phyloP scores from a whole-genome alignment of 352 stramenopile genomes.

The Globisporangium spiculum region DNA sequence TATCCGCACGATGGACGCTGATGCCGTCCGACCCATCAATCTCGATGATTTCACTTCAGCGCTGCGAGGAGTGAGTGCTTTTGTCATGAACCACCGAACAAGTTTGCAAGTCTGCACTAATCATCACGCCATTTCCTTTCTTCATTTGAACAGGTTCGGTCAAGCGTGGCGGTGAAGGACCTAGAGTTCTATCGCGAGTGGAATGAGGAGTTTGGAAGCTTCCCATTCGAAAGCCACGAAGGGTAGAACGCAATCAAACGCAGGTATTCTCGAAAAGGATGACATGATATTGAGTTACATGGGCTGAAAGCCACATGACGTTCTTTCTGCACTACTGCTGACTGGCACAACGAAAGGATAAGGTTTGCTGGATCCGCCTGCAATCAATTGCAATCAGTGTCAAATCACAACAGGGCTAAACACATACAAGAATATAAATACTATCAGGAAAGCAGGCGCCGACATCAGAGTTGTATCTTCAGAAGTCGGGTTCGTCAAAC shows the following conservation, averaged over 20 bases:
- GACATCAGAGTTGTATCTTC: slow-evolving; percentile 19
- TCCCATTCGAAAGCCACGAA: slow-evolving; percentile 74
- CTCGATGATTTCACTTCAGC: slow-evolving; percentile 95
- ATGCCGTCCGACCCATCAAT: slow-evolving; percentile 93
- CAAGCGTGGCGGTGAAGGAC: slow-evolving; percentile 94
- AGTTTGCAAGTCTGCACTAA: not conserved
- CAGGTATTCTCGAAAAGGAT: slow-evolving; percentile 10
- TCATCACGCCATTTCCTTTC: not conserved
- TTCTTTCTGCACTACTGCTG: slow-evolving; percentile 15
- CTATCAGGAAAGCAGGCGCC: slow-evolving; percentile 19
- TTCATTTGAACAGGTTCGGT: slow-evolving; percentile 69
- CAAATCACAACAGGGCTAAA: slow-evolving; percentile 17
- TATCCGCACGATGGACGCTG: slow-evolving; percentile 87
- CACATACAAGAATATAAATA: slow-evolving; percentile 35
- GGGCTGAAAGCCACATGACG: slow-evolving; percentile 3
- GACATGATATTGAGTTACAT: slow-evolving; percentile 18
- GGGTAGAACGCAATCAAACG: slow-evolving; percentile 17
- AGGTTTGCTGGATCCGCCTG: slow-evolving; percentile 8
- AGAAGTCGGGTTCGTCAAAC: slow-evolving; percentile 72
- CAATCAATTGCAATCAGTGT: slow-evolving; percentile 9
- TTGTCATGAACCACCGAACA: no score
- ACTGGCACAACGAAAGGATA: not conserved
- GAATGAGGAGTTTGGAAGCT: slow-evolving; percentile 93
- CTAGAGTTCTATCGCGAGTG: slow-evolving; percentile 91
- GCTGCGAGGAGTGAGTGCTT: slow-evolving; percentile 68